These are phyloP conservation scores for Elaeis oleifera DNA, from an alignment of 202 grass and related monocot species.

Conservation along the genomic window DNA sequence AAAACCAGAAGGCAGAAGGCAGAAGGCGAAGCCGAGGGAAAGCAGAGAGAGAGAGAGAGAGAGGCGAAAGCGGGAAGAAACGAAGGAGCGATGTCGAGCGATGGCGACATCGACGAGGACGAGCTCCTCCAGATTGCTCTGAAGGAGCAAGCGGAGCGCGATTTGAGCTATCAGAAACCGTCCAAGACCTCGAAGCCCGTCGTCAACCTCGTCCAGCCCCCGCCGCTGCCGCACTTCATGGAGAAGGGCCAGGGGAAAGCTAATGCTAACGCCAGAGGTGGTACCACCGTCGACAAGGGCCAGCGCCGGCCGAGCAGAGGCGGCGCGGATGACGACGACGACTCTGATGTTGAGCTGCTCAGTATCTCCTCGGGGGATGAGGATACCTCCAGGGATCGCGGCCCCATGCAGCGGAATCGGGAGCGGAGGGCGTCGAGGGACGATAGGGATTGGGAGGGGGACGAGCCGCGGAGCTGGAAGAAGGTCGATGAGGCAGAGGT, in stretches of 20 bases:
- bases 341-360: conserved; percentile 87
- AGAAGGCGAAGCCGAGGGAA: background rate
- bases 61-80: background rate
- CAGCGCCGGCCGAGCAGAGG: conserved; percentile 37
- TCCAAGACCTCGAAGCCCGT: conserved; percentile 57
- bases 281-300: conserved; percentile 10
- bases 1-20: background rate
- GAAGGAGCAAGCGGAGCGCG: conserved; percentile 83
- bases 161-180: conserved; percentile 85
- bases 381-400: conserved; percentile 59
- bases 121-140: conserved; percentile 98
- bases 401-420: conserved; percentile 26
- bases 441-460: conserved; percentile 71
- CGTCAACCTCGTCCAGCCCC: conserved; percentile 82
- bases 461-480: conserved; percentile 95
- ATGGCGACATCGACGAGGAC: conserved; percentile 96
- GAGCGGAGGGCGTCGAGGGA: conserved; percentile 49
- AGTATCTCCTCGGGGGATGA: conserved; percentile 97
- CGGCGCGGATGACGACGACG: conserved; percentile 66
- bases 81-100: conserved; percentile 57
- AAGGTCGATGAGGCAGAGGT: conserved; percentile 94
- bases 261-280: conserved; percentile 17
- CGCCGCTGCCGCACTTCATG: conserved; percentile 27
- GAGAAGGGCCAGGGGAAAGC: conserved; percentile 11
- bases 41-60: background rate